phyloP scores from a whole-genome alignment of 306 rosid species.

The Medicago arabica region DNA sequence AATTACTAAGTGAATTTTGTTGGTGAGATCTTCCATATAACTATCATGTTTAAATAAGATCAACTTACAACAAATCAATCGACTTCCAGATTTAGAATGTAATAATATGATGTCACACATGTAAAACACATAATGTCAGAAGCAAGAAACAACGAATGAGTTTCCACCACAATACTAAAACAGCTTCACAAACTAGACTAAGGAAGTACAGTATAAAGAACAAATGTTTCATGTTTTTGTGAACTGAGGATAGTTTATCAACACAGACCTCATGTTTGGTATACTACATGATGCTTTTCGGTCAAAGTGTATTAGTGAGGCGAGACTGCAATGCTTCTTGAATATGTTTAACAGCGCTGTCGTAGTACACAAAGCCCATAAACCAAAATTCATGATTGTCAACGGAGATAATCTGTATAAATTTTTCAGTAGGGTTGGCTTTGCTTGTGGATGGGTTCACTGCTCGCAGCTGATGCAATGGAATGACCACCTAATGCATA shows the following conservation, averaged over 20 bases:
- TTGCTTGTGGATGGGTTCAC: constrained; percentile 90
- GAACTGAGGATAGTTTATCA: constrained; percentile 36
- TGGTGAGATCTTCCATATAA: neutral
- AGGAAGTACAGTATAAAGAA: constrained; percentile 36
- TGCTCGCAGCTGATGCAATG: constrained; percentile 85
- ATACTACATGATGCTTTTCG: constrained; percentile 31
- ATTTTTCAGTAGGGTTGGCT: constrained; percentile 77
- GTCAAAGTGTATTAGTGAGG: constrained; percentile 46
- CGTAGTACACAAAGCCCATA: constrained; percentile 91
- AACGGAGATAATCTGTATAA: constrained; percentile 75
- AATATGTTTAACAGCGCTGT: constrained; percentile 80
- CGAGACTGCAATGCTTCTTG: constrained; percentile 66
- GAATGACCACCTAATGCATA: constrained; percentile 78
- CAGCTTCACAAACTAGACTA: constrained; percentile 41
- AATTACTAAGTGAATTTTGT: no score
- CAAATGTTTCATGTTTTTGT: constrained; percentile 34
- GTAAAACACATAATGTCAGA: constrained; percentile 22
- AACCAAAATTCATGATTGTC: constrained; percentile 99
- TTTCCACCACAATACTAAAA: constrained; percentile 29
- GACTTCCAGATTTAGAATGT: constrained; percentile 12
- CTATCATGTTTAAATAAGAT: constrained; percentile 5
- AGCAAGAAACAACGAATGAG: neutral
- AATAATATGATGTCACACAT: constrained; percentile 19
- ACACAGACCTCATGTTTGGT: constrained; percentile 38
- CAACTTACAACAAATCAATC: constrained; percentile 40